Evolutionary conservation across 1,139 yeast genomes (phyloP).

Genomic region (Magnusiomyces sp.): DNA sequence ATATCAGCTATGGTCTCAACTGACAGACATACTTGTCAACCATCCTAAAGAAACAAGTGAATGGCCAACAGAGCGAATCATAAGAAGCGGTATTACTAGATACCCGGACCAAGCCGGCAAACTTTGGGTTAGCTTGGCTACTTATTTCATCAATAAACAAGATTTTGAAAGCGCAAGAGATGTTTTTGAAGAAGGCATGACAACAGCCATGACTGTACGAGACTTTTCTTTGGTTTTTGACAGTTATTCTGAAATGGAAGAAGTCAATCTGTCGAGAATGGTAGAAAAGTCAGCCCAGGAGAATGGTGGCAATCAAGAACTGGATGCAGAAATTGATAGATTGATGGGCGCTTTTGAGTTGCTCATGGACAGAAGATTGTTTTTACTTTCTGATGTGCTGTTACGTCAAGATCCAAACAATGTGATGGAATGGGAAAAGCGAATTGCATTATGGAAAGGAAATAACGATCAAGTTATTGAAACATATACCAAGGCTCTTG

Average conservation of each 20-base stretch:
- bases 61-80: slow-evolving; percentile 32
- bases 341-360: slow-evolving; percentile 47
- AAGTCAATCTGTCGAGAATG: slow-evolving; percentile 37
- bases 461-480: slow-evolving; percentile 39
- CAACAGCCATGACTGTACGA: slow-evolving; percentile 41
- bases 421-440: slow-evolving; percentile 59
- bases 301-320: slow-evolving; percentile 24
- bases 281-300: too few species aligned
- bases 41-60: slow-evolving; percentile 20
- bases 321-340: slow-evolving; percentile 34
- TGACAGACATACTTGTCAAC: slow-evolving; percentile 39
- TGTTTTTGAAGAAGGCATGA: slow-evolving; percentile 41
- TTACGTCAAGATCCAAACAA: slow-evolving; percentile 56
- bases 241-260: slow-evolving; percentile 55
- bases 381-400: slow-evolving; percentile 56
- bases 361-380: slow-evolving; percentile 46
- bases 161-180: slow-evolving; percentile 40
- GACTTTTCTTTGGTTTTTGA: slow-evolving; percentile 65
- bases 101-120: slow-evolving; percentile 57
- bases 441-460: slow-evolving; percentile 41
- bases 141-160: slow-evolving; percentile 37
- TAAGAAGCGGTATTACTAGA: slow-evolving; percentile 35
- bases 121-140: slow-evolving; percentile 44
- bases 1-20: slow-evolving; percentile 40
- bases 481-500: slow-evolving; percentile 59